Percentiles rank a stretch among this genome's conserved stretches.
Conservation (phyloP, 345 rosid species). For the Sonneratia alba region DNA sequence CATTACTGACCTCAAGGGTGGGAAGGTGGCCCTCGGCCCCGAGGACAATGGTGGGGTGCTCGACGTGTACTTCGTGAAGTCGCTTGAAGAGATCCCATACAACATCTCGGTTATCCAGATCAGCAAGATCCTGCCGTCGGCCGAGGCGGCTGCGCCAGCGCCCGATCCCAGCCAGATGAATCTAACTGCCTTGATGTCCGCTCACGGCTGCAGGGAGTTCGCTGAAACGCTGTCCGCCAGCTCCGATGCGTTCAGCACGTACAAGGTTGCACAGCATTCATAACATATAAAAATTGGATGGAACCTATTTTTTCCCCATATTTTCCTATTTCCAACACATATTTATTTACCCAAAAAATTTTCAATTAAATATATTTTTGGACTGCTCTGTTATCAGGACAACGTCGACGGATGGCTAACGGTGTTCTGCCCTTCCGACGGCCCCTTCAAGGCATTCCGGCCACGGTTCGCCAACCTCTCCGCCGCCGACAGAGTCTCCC, state of each 20-base stretch:
- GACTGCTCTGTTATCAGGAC: slow-evolving; percentile 30
- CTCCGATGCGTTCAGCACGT: slow-evolving; percentile 50
- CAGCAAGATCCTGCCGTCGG: slow-evolving; percentile 59
- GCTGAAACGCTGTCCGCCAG: slow-evolving; percentile 70
- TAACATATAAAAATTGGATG: too few relatives aligned
- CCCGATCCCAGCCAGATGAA: slow-evolving; percentile 69
- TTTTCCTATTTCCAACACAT: too few relatives aligned
- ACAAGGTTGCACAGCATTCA: slow-evolving; percentile 30
- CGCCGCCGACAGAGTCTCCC: slow-evolving; percentile 47
- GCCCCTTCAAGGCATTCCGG: slow-evolving; percentile 65
- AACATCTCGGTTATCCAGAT: slow-evolving; percentile 88
- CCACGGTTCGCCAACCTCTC: slow-evolving; percentile 79
- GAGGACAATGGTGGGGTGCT: slow-evolving; percentile 49
- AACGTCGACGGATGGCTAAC: slow-evolving; percentile 76
- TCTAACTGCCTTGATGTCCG: slow-evolving; percentile 70
- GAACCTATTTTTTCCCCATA: too few relatives aligned
- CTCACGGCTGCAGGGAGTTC: slow-evolving; percentile 83
- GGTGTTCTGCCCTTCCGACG: slow-evolving; percentile 91
- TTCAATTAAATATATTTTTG: too few relatives aligned
- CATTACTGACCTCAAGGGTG: slow-evolving; percentile 73
- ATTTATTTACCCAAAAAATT: too few relatives aligned
- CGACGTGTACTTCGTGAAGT: slow-evolving; percentile 48
- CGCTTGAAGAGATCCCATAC: slow-evolving; percentile 69
- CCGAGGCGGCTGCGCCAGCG: slow-evolving; percentile 66
- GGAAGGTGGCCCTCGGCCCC: slow-evolving; percentile 78